Base-by-base conservation (phyloP, 2,329 filamentous ascomycete genomes). In the Geoglossum cookeanum region DNA sequence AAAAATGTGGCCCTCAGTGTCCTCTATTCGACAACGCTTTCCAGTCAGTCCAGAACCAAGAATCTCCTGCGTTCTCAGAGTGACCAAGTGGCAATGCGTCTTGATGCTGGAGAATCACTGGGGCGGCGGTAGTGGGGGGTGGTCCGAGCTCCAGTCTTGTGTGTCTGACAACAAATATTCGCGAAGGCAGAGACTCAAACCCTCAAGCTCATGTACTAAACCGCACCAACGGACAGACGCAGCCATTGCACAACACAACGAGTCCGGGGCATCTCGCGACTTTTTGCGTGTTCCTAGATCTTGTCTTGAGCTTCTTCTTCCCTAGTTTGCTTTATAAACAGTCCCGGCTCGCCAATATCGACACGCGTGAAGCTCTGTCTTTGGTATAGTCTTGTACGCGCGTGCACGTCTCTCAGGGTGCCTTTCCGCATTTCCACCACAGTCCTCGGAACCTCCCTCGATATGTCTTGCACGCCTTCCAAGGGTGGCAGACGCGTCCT, bases 401-500 rank as follows among this genome's bases (percentile, higher is more conserved):
- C 49, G 49, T 53, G 13, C 32, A 35, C 49, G 15, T 17, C n/a
- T 32, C 17, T 32, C 6, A 45, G 49, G 15, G n/a, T 15, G 30
- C 9, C 17, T 53, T 17, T 17, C 49, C 30, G 22, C 3, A 17
- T 37, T 35, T 37, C 4, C 32, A 53, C 13, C 37, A 9, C 29
- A 2, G n/a, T 53, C 15, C 8, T 13, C 13, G 4, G n/a, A 3
- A 1, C 1, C 15, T n/a, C 32, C 15, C 13, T n/a, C 35, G 54
- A 30, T n/a, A 55, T 55, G 54, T 30, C 54, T 55, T 30, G 13
- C 11, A 55, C 54, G 9, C 54, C 54, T 37, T 30, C 37, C 54
- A 55, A 45, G 37, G 45, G 4, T 32, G 17, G 15, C 54, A 35
- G 54, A 55, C 54, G 54, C 54, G 54, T 55, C 27, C 54, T 55